Conservation (phyloP, 768 basidiomycete species). For the Leucogyrophana mollusca region DNA sequence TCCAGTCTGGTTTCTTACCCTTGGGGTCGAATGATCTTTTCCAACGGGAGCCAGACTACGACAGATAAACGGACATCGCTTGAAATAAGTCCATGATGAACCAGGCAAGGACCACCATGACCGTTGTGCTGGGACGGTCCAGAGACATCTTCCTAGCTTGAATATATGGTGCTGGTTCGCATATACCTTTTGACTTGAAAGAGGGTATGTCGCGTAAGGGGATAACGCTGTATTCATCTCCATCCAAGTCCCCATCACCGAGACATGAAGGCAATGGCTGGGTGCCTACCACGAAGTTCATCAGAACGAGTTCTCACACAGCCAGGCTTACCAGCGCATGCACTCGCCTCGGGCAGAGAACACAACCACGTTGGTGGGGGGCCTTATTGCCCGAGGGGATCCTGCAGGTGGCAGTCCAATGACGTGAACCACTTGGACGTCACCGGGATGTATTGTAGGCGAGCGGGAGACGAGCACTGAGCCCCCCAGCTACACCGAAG, state of each 20-base stretch:
- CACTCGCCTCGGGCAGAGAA: slow-evolving; percentile 56
- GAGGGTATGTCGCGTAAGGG: slow-evolving; percentile 32
- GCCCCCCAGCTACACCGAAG: slow-evolving; percentile 49
- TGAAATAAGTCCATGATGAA: too few species aligned
- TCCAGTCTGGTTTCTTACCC: slow-evolving; percentile 71
- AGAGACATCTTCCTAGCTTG: too few species aligned
- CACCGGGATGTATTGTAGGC: slow-evolving; percentile 69
- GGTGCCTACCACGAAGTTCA: slow-evolving; percentile 36
- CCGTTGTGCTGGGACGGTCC: too few species aligned
- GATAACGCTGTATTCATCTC: slow-evolving; percentile 57
- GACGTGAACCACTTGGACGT: slow-evolving; percentile 57
- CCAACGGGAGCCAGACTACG: too few species aligned
- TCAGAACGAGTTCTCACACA: background rate
- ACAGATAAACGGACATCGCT: too few species aligned
- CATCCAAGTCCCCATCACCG: slow-evolving; percentile 72
- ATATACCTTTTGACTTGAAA: slow-evolving; percentile 25
- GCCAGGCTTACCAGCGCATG: too few species aligned
- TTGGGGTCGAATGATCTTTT: too few species aligned
- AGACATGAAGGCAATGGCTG: slow-evolving; percentile 62
- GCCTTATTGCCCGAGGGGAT: slow-evolving; percentile 51
- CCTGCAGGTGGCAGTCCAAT: slow-evolving; percentile 55
- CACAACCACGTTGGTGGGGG: slow-evolving; percentile 60
- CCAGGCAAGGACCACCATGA: too few species aligned
- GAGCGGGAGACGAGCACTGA: slow-evolving; percentile 58
- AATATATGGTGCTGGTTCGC: slow-evolving; percentile 46